Conservation (phyloP, 1,284 basidiomycete species). For the Vanrija sp. region DNA sequence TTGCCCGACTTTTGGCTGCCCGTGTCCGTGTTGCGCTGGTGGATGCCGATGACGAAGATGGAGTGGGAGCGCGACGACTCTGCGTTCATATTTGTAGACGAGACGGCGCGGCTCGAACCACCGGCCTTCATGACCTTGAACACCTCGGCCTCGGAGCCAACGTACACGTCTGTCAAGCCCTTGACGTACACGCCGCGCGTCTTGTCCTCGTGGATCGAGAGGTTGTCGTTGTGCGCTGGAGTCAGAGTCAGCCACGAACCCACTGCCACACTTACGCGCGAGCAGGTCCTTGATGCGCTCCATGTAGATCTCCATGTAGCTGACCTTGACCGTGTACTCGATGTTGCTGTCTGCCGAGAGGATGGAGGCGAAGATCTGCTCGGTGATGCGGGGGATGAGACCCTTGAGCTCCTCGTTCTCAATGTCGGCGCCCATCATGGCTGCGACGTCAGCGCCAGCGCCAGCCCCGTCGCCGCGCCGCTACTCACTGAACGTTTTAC, state of each 20-base stretch:
- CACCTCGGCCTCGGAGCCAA: conserved; percentile 91
- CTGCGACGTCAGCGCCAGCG: conserved; percentile 20
- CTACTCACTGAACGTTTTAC: conserved; percentile 71
- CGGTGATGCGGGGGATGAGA: conserved; percentile 96
- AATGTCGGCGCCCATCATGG: conserved; percentile 99
- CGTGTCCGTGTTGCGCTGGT: conserved; percentile 92
- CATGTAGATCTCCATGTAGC: conserved; percentile 99
- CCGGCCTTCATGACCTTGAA: conserved; percentile 99
- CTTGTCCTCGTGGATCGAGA: conserved; percentile 99
- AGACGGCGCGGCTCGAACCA: conserved; percentile 83
- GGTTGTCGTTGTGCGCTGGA: conserved; percentile 93
- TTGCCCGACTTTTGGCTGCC: conserved; percentile 96
- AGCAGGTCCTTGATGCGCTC: conserved; percentile 94
- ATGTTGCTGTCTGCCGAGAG: conserved; percentile 89
- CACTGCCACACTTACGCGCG: conserved; percentile 66
- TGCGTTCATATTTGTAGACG: conserved; percentile 99
- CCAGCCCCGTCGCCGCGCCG: background rate
- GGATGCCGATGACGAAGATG: conserved; percentile 96
- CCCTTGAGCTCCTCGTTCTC: conserved; percentile 87
- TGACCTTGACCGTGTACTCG: conserved; percentile 99
- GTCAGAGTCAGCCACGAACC: background rate
- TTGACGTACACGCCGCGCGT: conserved; percentile 97
- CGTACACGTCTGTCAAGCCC: conserved; percentile 95
- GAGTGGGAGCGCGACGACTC: conserved; percentile 99
- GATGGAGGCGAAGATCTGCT: conserved; percentile 98